Conservation (phyloP, 495 filamentous ascomycete genomes). For the Tuber calosporum region DNA sequence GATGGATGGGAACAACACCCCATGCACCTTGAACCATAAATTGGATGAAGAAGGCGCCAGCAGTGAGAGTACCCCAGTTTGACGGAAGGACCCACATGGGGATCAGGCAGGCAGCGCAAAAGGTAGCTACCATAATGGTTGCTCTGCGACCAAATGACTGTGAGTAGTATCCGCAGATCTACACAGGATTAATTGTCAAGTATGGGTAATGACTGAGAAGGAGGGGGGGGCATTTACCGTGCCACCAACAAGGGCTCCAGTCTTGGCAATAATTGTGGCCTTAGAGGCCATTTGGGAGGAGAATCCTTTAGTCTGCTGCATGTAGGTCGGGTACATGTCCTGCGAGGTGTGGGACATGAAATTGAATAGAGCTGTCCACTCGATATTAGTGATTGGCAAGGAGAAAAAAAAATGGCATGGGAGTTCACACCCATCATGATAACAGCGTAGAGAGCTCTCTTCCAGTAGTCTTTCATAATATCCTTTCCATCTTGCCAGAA, state of each 20-base stretch:
- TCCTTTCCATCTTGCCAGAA: conserved; percentile 47
- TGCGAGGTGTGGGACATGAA: conserved; percentile 58
- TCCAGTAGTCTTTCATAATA: conserved; percentile 64
- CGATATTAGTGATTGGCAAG: conserved; percentile 36
- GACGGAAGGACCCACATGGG: conserved; percentile 65
- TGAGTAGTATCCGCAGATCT: conserved; percentile 57
- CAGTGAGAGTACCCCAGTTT: conserved; percentile 53
- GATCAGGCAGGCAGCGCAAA: conserved; percentile 55
- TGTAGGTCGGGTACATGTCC: conserved; percentile 72
- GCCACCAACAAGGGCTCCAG: conserved; percentile 65
- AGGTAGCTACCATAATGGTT: conserved; percentile 54
- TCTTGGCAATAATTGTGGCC: conserved; percentile 67
- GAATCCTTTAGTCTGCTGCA: conserved; percentile 60
- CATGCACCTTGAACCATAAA: conserved; percentile 73
- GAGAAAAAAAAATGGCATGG: conserved; percentile 7
- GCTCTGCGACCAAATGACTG: conserved; percentile 65
- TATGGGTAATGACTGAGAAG: background rate
- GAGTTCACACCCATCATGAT: conserved; percentile 58
- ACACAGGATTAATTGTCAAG: background rate
- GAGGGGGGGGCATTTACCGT: conserved; percentile 46
- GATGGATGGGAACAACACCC: conserved; percentile 71
- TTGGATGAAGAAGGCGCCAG: conserved; percentile 65
- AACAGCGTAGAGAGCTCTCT: conserved; percentile 61
- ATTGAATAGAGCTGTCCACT: conserved; percentile 35
- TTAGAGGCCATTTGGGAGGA: conserved; percentile 47